Evolutionary conservation across 2,329 filamentous ascomycete species (phyloP), one percentile per base, ranked within the genome.

Genomic region (Fusarium humuli): DNA sequence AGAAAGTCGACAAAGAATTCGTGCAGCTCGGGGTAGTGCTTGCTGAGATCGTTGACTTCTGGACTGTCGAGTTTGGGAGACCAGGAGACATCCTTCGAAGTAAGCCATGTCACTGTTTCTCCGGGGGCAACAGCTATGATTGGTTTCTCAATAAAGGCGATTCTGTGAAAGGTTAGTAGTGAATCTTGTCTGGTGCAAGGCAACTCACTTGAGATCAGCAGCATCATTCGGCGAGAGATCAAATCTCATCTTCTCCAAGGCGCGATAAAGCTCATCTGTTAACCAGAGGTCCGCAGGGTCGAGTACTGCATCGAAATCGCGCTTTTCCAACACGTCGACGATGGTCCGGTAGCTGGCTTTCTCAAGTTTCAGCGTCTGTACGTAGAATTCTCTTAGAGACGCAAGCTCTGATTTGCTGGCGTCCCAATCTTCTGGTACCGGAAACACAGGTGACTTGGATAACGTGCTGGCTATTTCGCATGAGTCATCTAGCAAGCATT

Each of bases 371-470:
- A 73, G 59, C 16, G 66, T 73, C 30, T 70, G 63, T 30, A 66
- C 57, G 45, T 73, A 73, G 48, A 73, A 73, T 25, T 73, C 71
- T 49, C 71, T 67, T 52, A 73, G 48, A 8, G 66, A 71, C 30
- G 37, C 62, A 23, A 71, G 65, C 40, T 73, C 71, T 10, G 71
- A 70, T 27, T 73, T 73, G 59, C 61, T 72, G 7, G 71, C 71
- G 6, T 73, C 71, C 71, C 71, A 73, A 27, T 72, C 57, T 56
- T 47, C 57, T 5, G 69, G 62, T 5, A 73, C 70, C 1, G 71
- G 71, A 23, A 73, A 73, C n/a, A 73, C 66, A 1, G 71, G 62
- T 3, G 69, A 72, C 53, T 73, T 73, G 30, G 71, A 72, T 7
- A 73, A 63, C 4, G 69, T 72, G 40, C 69, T 71, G 16, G 69